Evolutionary conservation across 345 rosid species (phyloP), one percentile per base, ranked within the genome.

Genomic region (Iberis pinnata): DNA sequence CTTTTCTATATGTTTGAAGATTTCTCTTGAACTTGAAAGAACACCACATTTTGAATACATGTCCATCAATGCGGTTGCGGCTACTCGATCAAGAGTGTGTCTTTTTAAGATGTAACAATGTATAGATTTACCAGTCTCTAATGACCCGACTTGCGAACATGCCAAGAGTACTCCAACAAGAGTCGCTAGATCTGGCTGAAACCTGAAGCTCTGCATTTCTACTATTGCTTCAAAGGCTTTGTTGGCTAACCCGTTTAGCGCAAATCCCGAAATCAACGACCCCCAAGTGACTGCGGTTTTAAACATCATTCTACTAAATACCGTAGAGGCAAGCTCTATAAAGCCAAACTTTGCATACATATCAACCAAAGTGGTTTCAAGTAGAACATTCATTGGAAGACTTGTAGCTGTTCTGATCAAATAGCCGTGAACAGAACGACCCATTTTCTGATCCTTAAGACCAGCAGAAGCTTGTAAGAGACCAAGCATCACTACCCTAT

Each of bases 11-110:
- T 9, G 69, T 57, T 84, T 76, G 38, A 88, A 82, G 19, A 82
- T 35, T 3, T 58, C 36, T 40, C 62, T 71, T 3, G 85, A 81
- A 27, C 36, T 64, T 22, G 81, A 61, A 60, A 80, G 63, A 0
- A 62, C 66, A 11, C 87, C 88, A 15, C 92, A 85, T 70, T 88
- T 88, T 37, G 87, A 74, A 52, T 85, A 76, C 84, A 81, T 74
- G 56, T 79, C 89, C 60, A 85, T 73, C 51, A 83, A 31, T 11
- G 89, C 76, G 14, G 92, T 83, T 18, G 70, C 75, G 1, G 67
- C 9, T 53, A 75, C 73, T 65, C 56, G 64, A 50, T 72, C 74
- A 57, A 71, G 44, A 56, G 64, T 59, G 18, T 68, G 61, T 58
- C 81, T 76, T 70, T 73, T 89, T 42, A 63, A 31, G 35, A 70